phyloP scores from a whole-genome alignment of 345 rosid species.

The Kernera saxatilis region DNA sequence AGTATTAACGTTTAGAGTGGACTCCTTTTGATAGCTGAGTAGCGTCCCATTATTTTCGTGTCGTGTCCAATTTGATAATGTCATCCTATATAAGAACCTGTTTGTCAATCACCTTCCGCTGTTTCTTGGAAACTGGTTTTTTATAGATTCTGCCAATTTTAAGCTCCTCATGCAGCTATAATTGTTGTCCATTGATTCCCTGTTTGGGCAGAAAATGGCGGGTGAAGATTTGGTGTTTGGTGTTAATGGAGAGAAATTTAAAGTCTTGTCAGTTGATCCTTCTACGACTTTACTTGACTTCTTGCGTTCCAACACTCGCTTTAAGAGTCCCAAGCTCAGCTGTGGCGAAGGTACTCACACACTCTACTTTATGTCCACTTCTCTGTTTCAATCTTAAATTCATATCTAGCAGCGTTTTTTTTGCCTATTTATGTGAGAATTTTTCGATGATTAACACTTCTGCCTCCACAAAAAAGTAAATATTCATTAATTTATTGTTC shows the following conservation, averaged over 20 bases:
- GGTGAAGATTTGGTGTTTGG: constrained; percentile 50
- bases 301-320: constrained; percentile 56
- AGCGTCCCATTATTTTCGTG: no score
- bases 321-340: constrained; percentile 76
- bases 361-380: not conserved
- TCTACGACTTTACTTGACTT: constrained; percentile 81
- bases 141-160: not conserved
- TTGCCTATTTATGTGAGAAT: not conserved
- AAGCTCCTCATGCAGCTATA: not conserved
- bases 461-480: not conserved
- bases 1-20: not conserved
- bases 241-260: constrained; percentile 64
- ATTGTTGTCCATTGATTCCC: not conserved
- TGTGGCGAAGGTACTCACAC: constrained; percentile 68
- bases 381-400: not conserved
- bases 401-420: not conserved
- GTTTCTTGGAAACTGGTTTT: not conserved
- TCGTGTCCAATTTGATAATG: not conserved
- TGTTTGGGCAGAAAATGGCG: constrained; percentile 7
- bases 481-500: not conserved
- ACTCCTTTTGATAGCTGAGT: not conserved
- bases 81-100: not conserved
- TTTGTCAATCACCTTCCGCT: not conserved
- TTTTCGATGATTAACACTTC: not conserved
- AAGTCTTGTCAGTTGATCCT: constrained; percentile 45